phyloP scores from a whole-genome alignment of 2,329 filamentous ascomycete genomes.

The Hypocreales sp. region DNA sequence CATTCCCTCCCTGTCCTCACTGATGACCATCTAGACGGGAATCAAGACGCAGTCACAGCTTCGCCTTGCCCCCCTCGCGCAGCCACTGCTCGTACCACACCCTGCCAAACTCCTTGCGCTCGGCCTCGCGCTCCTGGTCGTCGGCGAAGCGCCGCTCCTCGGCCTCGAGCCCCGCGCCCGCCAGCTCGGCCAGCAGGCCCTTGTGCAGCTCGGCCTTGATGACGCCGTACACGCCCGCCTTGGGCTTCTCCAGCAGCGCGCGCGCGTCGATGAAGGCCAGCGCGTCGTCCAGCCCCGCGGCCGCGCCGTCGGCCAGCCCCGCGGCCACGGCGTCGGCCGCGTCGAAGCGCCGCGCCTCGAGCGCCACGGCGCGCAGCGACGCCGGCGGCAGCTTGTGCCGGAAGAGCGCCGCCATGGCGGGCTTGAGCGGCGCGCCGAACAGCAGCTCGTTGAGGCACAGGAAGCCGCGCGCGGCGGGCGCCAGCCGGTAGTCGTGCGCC shows the following conservation, averaged over 20 bases:
- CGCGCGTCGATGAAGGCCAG: slow-evolving; percentile 43
- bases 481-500: slow-evolving; percentile 72
- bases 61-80: slow-evolving; percentile 23
- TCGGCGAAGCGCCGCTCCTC: slow-evolving; percentile 33
- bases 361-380: slow-evolving; percentile 47
- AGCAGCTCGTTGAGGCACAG: slow-evolving; percentile 71
- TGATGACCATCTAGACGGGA: too few species aligned
- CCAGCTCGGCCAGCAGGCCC: slow-evolving; percentile 44
- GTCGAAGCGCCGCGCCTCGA: slow-evolving; percentile 58
- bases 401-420: slow-evolving; percentile 63
- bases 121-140: slow-evolving; percentile 20
- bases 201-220: slow-evolving; percentile 67
- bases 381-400: slow-evolving; percentile 46
- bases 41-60: slow-evolving; percentile 14
- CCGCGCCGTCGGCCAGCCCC: slow-evolving; percentile 54
- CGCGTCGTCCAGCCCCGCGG: slow-evolving; percentile 38
- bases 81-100: slow-evolving; percentile 36
- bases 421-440: slow-evolving; percentile 59
- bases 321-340: slow-evolving; percentile 46
- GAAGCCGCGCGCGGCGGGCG: slow-evolving; percentile 55
- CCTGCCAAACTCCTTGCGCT: slow-evolving; percentile 25
- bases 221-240: slow-evolving; percentile 50
- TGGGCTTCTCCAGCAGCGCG: slow-evolving; percentile 44
- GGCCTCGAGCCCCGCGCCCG: slow-evolving; percentile 29
- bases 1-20: too few species aligned